Conservation (phyloP, 495 filamentous ascomycete species). For the Sporormia fimetaria region DNA sequence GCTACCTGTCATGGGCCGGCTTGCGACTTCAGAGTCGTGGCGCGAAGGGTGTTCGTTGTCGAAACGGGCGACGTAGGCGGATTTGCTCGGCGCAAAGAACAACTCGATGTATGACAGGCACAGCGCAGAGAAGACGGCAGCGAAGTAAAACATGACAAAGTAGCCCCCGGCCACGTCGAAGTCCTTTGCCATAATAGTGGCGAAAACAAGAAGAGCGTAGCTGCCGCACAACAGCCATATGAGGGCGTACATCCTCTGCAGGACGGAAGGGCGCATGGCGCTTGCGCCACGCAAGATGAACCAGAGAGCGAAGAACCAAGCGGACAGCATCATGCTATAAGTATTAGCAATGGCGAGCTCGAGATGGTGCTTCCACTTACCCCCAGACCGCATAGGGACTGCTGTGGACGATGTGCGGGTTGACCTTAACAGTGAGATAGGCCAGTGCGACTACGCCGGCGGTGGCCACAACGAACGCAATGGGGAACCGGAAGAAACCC, state of each 20-base stretch:
- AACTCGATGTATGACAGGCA: slow-evolving; percentile 51
- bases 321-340: slow-evolving; percentile 62
- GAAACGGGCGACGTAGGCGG: slow-evolving; percentile 44
- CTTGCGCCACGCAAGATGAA: slow-evolving; percentile 72
- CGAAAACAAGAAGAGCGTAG: slow-evolving; percentile 60
- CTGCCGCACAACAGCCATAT: slow-evolving; percentile 71
- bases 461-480: slow-evolving; percentile 59
- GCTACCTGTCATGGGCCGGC: slow-evolving; percentile 23
- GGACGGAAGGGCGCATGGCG: slow-evolving; percentile 71
- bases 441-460: slow-evolving; percentile 60
- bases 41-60: slow-evolving; percentile 4
- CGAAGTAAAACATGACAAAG: slow-evolving; percentile 69
- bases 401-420: slow-evolving; percentile 79
- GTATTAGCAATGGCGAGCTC: background rate
- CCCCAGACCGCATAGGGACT: slow-evolving; percentile 61
- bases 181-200: slow-evolving; percentile 63
- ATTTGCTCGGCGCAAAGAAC: slow-evolving; percentile 63
- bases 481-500: slow-evolving; percentile 74
- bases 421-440: slow-evolving; percentile 67
- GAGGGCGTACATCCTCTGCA: slow-evolving; percentile 68
- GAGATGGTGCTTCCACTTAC: slow-evolving; percentile 8
- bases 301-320: slow-evolving; percentile 75
- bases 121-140: slow-evolving; percentile 56
- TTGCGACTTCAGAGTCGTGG: slow-evolving; percentile 12
- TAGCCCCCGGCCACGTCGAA: slow-evolving; percentile 66